These are phyloP conservation scores for Cladosporium sp. DNA, from an alignment of 2,329 filamentous ascomycete genomes.

Conservation along the genomic window DNA sequence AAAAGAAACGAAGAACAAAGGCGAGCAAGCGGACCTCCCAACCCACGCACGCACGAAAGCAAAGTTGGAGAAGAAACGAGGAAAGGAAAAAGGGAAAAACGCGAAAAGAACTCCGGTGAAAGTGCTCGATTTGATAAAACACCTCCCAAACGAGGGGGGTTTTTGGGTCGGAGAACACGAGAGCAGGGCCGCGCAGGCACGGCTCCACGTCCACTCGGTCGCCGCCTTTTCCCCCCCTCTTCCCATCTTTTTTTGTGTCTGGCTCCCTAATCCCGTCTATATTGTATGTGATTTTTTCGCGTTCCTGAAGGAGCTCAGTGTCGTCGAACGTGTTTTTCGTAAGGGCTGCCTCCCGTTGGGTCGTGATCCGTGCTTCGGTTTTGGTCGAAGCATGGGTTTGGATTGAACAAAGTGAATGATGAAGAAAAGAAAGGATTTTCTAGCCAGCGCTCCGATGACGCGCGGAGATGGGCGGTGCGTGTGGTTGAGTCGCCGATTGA, in stretches of 20 bases:
- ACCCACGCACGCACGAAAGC: too few relatives aligned
- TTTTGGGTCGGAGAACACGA: neutral
- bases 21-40: too few relatives aligned
- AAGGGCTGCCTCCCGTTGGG: slow-evolving; percentile 5
- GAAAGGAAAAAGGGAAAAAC: neutral
- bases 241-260: slow-evolving; percentile 5
- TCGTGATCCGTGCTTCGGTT: neutral
- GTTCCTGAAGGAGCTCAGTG: slow-evolving; percentile 7
- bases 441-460: neutral
- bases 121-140: neutral
- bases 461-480: neutral
- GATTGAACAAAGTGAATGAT: too few relatives aligned
- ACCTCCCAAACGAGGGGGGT: neutral
- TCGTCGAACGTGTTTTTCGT: slow-evolving; percentile 1
- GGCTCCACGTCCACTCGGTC: slow-evolving; percentile 7
- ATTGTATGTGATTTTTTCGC: slow-evolving; percentile 7
- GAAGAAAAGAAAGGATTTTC: too few relatives aligned
- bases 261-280: slow-evolving; percentile 3
- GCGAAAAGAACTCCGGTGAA: slow-evolving; percentile 4
- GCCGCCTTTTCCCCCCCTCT: neutral
- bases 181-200: slow-evolving; percentile 9
- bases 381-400: too few relatives aligned
- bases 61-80: neutral
- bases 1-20: too few relatives aligned
- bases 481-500: too few relatives aligned